Conservation (phyloP, 345 rosid species). For the Pistacia atlantica region DNA sequence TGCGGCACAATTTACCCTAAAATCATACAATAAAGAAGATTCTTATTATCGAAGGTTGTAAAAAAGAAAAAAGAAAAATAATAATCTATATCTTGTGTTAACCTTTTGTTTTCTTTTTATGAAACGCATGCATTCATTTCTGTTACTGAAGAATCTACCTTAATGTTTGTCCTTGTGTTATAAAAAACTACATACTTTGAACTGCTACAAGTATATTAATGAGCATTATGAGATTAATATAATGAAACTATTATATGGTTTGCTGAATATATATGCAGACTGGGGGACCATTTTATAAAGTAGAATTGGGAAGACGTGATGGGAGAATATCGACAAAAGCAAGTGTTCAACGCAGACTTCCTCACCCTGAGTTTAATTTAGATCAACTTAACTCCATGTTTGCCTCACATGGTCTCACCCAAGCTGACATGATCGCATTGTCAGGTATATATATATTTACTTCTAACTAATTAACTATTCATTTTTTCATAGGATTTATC, state of each 20-base stretch:
- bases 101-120: too few species aligned
- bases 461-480: too few species aligned
- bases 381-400: conserved; percentile 75
- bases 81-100: too few species aligned
- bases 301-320: conserved; percentile 81
- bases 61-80: too few species aligned
- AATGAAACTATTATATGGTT: neutral
- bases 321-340: conserved; percentile 69
- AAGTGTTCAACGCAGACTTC: conserved; percentile 63
- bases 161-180: neutral
- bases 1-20: too few species aligned
- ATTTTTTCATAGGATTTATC: too few species aligned
- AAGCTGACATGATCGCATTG: conserved; percentile 83
- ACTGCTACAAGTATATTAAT: neutral
- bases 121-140: too few species aligned
- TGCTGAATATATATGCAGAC: conserved; percentile 41
- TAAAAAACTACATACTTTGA: neutral
- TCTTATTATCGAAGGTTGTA: too few species aligned
- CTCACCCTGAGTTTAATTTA: conserved; percentile 57
- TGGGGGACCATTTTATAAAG: conserved; percentile 78
- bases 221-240: neutral
- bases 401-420: conserved; percentile 54
- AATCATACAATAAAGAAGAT: neutral
- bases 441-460: conserved; percentile 49
- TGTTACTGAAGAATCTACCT: neutral